These are phyloP conservation scores for Zygotorulaspora danielsina DNA, from an alignment of 805 yeast genomes.

Conservation along the genomic window DNA sequence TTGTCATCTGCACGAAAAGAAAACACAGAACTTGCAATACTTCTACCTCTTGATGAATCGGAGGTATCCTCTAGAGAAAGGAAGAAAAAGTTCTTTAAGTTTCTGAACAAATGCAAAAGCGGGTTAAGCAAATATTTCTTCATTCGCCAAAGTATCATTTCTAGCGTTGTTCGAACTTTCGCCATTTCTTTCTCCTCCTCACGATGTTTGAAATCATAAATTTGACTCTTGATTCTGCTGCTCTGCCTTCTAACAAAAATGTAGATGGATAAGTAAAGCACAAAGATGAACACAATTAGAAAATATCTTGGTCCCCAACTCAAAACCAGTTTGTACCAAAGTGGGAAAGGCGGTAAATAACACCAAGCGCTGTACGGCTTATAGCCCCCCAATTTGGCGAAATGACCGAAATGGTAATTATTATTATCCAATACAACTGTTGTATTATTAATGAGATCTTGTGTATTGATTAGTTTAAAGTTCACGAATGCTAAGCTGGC, in stretches of 20 bases:
- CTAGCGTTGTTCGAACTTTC: slow-evolving; percentile 4
- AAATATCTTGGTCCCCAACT: slow-evolving; percentile 81
- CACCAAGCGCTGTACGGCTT: slow-evolving; percentile 69
- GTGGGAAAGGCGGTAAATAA: slow-evolving; percentile 65
- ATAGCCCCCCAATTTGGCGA: slow-evolving; percentile 46
- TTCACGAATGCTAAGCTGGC: slow-evolving; percentile 70
- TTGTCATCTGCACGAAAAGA: slow-evolving; percentile 5
- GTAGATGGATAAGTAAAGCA: slow-evolving; percentile 67
- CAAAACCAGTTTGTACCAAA: slow-evolving; percentile 67
- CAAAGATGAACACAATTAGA: slow-evolving; percentile 56
- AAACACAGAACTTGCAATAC: slow-evolving; percentile 1
- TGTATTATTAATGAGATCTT: slow-evolving; percentile 16
- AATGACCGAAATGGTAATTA: slow-evolving; percentile 18
- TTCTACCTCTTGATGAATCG: slow-evolving; percentile 10
- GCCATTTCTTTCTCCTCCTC: slow-evolving; percentile 5
- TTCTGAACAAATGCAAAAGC: slow-evolving; percentile 9
- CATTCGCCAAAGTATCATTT: background rate
- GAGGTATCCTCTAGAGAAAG: slow-evolving; percentile 22
- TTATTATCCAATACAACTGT: slow-evolving; percentile 28
- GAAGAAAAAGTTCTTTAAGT: slow-evolving; percentile 20
- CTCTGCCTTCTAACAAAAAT: slow-evolving; percentile 64
- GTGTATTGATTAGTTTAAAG: slow-evolving; percentile 18
- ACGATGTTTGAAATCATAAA: slow-evolving; percentile 27
- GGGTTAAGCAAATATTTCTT: slow-evolving; percentile 8
- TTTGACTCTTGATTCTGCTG: slow-evolving; percentile 43